These are phyloP conservation scores for Camelina neglecta DNA, from an alignment of 345 rosid species.

Conservation along the genomic window DNA sequence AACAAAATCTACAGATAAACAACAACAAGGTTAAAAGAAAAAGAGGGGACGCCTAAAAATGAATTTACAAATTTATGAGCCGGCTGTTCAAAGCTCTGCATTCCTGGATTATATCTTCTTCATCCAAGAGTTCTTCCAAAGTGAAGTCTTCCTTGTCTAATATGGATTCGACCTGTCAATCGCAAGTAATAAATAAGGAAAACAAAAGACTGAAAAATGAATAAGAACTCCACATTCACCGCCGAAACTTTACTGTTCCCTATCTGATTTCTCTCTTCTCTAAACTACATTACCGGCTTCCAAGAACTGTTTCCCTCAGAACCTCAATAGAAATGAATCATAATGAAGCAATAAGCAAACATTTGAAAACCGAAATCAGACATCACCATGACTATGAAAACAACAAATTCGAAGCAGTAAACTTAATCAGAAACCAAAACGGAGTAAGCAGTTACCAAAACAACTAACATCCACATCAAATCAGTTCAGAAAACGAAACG, in stretches of 20 bases:
- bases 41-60: constrained; percentile 25
- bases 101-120: constrained; percentile 98
- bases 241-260: background rate
- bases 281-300: constrained; percentile 16
- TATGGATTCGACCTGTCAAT: constrained; percentile 79
- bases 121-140: constrained; percentile 95
- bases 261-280: background rate
- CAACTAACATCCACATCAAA: constrained; percentile 7
- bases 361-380: background rate
- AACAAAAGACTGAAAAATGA: background rate
- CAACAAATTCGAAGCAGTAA: constrained; percentile 7
- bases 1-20: constrained; percentile 27
- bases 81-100: constrained; percentile 99
- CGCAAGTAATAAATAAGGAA: constrained; percentile 7
- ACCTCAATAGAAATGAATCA: background rate
- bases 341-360: no score
- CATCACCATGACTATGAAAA: background rate
- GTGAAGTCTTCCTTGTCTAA: constrained; percentile 93
- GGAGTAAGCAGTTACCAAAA: background rate
- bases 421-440: constrained; percentile 2
- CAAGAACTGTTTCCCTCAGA: background rate
- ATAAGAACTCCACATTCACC: background rate
- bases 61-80: constrained; percentile 87
- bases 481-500: background rate
- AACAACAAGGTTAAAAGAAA: constrained; percentile 10